Conservation (phyloP, 345 rosid genomes). For the Anastatica hierochuntica region DNA sequence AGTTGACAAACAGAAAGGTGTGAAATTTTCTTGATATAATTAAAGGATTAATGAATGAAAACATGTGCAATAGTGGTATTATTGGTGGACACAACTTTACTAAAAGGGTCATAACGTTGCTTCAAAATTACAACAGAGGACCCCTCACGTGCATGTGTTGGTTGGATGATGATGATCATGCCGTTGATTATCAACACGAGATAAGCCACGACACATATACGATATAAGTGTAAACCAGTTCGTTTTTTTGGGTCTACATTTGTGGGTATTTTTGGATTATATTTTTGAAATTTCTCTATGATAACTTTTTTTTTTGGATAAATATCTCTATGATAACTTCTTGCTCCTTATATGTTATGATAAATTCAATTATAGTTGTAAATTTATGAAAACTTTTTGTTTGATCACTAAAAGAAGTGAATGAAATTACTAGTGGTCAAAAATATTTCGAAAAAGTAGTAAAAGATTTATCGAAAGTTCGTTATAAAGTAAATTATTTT, state of each 20-base stretch:
- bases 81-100: constrained; percentile 26
- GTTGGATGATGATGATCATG: constrained; percentile 21
- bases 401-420: too few species aligned
- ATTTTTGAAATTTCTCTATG: neutral
- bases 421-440: too few species aligned
- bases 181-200: constrained; percentile 15
- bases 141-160: constrained; percentile 28
- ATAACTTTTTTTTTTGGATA: too few species aligned
- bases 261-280: neutral
- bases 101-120: constrained; percentile 17
- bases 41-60: constrained; percentile 12
- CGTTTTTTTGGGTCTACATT: neutral
- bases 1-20: constrained; percentile 12
- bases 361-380: too few species aligned
- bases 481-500: too few species aligned
- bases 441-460: too few species aligned
- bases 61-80: constrained; percentile 26
- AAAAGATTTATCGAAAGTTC: too few species aligned
- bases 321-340: too few species aligned
- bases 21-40: neutral
- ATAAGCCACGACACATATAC: constrained; percentile 1
- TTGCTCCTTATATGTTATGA: too few species aligned
- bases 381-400: too few species aligned
- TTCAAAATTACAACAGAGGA: constrained; percentile 15
- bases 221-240: neutral